phyloP scores from a whole-genome alignment of 192 early-diverging fungal genomes.

The Mycoemilia scoparia region DNA sequence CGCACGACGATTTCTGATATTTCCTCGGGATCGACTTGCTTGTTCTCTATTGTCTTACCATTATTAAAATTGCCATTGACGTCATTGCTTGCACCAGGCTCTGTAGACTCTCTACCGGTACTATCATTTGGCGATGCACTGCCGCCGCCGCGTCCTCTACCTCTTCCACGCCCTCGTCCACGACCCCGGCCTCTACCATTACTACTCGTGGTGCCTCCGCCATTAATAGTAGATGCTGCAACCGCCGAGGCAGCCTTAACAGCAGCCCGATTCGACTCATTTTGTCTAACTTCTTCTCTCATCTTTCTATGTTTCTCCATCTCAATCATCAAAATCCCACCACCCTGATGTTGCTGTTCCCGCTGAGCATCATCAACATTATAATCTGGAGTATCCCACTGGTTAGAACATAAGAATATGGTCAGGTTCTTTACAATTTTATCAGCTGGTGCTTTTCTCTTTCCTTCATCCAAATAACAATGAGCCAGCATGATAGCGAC shows the following conservation, averaged over 20 bases:
- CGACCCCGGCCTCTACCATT: conserved; percentile 6
- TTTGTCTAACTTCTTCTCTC: background rate
- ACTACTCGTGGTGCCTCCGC: background rate
- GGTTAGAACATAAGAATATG: conserved; percentile 69
- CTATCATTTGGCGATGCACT: too few species aligned
- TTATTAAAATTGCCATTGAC: too few species aligned
- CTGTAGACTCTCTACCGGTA: background rate
- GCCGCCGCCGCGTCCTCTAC: conserved; percentile 12
- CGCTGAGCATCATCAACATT: conserved; percentile 20
- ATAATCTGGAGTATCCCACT: conserved; percentile 45
- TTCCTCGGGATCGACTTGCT: conserved; percentile 29
- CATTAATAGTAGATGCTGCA: background rate
- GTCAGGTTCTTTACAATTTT: conserved; percentile 81
- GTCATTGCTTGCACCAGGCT: conserved; percentile 5
- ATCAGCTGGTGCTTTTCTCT: conserved; percentile 38
- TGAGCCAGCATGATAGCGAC: conserved; percentile 24
- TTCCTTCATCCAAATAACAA: conserved; percentile 5
- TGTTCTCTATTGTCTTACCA: too few species aligned
- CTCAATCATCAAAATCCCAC: conserved; percentile 17
- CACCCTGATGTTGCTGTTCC: conserved; percentile 6
- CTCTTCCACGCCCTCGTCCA: conserved; percentile 20
- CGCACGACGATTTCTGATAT: conserved; percentile 40
- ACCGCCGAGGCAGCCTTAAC: background rate
- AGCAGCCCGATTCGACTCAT: conserved; percentile 1
- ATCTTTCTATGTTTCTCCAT: conserved; percentile 20